Base-by-base conservation (phyloP, 73 alveolate species). In the Stentor roeselii region DNA sequence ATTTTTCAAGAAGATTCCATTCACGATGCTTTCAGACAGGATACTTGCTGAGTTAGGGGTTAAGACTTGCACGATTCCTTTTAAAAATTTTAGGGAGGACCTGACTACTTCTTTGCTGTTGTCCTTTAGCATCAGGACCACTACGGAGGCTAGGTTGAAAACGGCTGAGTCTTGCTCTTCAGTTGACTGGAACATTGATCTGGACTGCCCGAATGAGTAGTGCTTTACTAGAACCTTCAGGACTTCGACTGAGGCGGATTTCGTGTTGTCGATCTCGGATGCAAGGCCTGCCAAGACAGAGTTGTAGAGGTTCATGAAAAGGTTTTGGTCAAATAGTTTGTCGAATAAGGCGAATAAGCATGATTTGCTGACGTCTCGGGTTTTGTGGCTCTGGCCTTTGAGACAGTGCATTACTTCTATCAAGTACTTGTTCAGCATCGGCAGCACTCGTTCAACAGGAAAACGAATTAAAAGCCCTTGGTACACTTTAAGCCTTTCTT, bases 331-430 rank as follows among this genome's bases (percentile, higher is more conserved):
- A 2, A 15, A 21, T 32, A 67, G 11, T 14, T 21, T 11, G 11
- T 30, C 41, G 1, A n/a, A 36, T 1, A 67, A 11, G 21, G 21
- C 37, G 14, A 67, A 32, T 15, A 34, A 27, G 34, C 11, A 67
- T n/a, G 41, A 21, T 67, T 67, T 67, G 11, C 41, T 27, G 37
- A 2, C 2, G 21, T 67, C 80, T 30, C 80, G n/a, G 42, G 80
- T 67, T 67, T 67, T 67, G 11, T 67, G n/a, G 80, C 80, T 67
- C 1, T 67, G n/a, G 41, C 42, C 21, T 67, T 32, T 67, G 15
- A 67, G 14, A 67, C 41, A 67, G 42, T 67, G 80, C 50, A 67
- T n/a, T 36, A 67, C 34, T 67, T 67, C 80, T 67, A 67, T 67
- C 11, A 67, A 21, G n/a, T 21, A 2, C 2, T 21, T 67, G 37